Conservation (phyloP, 148 eudicot species). For the Cornus suecica region DNA sequence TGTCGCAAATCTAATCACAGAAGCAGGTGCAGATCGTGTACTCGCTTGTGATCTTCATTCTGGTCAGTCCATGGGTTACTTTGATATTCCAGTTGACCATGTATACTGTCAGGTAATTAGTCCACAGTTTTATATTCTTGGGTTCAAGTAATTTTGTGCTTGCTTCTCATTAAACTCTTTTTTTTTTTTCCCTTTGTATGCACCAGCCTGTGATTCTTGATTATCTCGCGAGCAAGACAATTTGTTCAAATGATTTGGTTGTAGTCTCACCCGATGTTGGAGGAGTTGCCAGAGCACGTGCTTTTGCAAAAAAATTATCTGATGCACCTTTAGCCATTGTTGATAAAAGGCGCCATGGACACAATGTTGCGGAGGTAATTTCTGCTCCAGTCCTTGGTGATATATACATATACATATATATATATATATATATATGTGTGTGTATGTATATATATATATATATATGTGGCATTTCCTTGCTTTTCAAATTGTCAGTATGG, state of each 20-base stretch:
- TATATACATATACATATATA: neutral
- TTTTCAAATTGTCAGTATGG: neutral
- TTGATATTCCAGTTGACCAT: slow-evolving; percentile 96
- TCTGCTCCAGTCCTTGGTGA: neutral
- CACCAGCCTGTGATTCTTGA: slow-evolving; percentile 86
- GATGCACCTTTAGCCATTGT: slow-evolving; percentile 98
- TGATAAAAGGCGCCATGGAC: slow-evolving; percentile 95
- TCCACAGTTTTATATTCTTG: neutral
- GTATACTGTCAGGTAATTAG: slow-evolving; percentile 75
- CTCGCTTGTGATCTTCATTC: slow-evolving; percentile 97
- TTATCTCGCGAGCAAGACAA: slow-evolving; percentile 91
- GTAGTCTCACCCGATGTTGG: slow-evolving; percentile 99
- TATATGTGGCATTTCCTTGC: neutral
- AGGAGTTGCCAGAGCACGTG: slow-evolving; percentile 97
- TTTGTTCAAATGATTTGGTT: slow-evolving; percentile 71
- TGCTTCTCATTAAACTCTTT: neutral
- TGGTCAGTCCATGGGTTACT: slow-evolving; percentile 95
- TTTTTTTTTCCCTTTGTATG: slow-evolving; percentile 11
- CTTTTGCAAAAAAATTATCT: slow-evolving; percentile 90
- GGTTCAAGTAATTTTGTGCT: neutral
- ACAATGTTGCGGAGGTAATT: slow-evolving; percentile 87
- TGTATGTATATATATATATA: too few species aligned
- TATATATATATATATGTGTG: too few species aligned
- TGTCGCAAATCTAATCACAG: slow-evolving; percentile 86
- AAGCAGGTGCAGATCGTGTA: slow-evolving; percentile 92